Evolutionary conservation across 129 eudicot species (phyloP).

Genomic region (Chrysanthemum lavandulifolium): DNA sequence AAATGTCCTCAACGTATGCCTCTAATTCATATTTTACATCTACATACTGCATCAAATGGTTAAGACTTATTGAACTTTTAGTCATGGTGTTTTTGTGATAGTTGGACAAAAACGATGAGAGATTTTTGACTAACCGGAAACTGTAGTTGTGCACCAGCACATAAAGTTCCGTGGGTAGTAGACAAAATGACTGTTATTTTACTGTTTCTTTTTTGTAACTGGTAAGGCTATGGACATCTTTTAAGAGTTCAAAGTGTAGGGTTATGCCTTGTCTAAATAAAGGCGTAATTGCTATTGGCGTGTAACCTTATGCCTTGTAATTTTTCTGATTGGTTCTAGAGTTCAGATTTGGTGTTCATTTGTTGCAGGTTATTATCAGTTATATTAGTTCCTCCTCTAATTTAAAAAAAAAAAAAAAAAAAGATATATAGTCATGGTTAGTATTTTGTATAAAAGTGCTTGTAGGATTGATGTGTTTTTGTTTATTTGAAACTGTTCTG

Average conservation of each 20-base stretch:
- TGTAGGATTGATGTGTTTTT: too few species aligned
- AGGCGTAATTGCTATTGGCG: neutral
- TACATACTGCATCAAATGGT: neutral
- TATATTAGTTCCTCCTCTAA: neutral
- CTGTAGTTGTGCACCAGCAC: constrained; percentile 5
- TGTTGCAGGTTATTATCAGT: neutral
- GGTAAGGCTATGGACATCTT: neutral
- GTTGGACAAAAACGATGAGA: constrained; percentile 21
- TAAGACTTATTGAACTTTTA: constrained; percentile 19
- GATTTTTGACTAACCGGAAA: constrained; percentile 9
- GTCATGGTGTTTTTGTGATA: constrained; percentile 21
- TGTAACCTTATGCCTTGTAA: neutral
- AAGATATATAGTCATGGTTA: neutral
- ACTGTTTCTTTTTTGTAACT: neutral
- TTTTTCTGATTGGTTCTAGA: neutral
- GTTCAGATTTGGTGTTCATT: neutral
- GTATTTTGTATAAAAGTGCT: too few species aligned
- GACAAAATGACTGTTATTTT: neutral
- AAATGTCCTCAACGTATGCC: neutral
- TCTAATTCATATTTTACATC: constrained; percentile 19
- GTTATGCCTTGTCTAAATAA: neutral
- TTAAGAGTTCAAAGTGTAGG: neutral
- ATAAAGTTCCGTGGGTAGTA: neutral
- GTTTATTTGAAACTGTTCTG: too few species aligned
- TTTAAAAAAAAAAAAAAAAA: neutral